Evolutionary conservation across 805 yeast genomes (phyloP), one percentile per base, ranked within the genome.

Genomic region (Hanseniaspora lachancei): DNA sequence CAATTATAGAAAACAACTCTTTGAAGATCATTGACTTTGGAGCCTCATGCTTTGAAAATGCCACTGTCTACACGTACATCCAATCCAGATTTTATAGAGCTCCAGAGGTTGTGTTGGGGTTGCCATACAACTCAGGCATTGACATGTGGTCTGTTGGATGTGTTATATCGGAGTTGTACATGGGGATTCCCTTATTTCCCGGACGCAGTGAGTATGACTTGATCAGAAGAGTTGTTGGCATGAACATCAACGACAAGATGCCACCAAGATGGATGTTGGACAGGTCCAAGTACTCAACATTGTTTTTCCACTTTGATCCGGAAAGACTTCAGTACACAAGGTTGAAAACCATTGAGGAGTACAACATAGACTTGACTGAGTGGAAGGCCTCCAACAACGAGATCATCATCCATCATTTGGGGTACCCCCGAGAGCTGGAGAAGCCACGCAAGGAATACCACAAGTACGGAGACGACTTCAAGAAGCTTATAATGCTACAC

Each of bases 131-230:
- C 0, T 80, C 95, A 10, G 81, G 95, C 7, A 91, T 93, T 54
- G 98, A 91, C 67, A 88, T 91, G 81, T 93, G 99, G 99, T 91
- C 97, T 0, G 72, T 89, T 46, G 98, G 96, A 0, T 86, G 97
- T 66, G 87, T 93, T 51, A 79, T 88, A 36, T 95, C 93, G 1
- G 99, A 93, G 68, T 71, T 91, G 49, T 89, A 85, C 61, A 69
- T 91, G 52, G 98, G 98, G 0, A 74, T 91, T 56, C 98, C 98
- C 1, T 74, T 91, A 61, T 88, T 91, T 63, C 97, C 98, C 0
- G 98, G 98, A 3, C 77, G 89, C 3, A 86, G 96, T 0, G 98
- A 93, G 68, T 93, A 82, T 68, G 89, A 91, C 66, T 97, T 91
- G 68, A 71, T 95, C 46, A 75, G 80, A 59, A 81, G 96, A 61